Conservation (phyloP, 768 basidiomycete species). For the Lyophyllum atratum region DNA sequence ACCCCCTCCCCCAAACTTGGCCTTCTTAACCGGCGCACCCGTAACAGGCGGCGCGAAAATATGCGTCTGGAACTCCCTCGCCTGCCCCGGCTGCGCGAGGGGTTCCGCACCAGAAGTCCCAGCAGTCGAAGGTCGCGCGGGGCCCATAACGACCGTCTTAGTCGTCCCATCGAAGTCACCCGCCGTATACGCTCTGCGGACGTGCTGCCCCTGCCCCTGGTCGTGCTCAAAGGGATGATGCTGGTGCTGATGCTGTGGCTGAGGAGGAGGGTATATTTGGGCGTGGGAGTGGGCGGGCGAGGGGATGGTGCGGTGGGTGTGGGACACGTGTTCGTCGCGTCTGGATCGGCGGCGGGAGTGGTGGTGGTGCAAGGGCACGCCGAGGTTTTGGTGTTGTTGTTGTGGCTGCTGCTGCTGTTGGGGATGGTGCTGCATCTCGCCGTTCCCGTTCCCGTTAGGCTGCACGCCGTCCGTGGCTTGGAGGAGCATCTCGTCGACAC, state of each 20-base stretch:
- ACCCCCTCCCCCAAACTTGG: slow-evolving; percentile 41
- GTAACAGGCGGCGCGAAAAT: slow-evolving; percentile 75
- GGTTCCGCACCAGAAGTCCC: slow-evolving; percentile 10
- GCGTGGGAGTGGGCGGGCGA: not conserved
- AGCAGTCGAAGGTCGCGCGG: not conserved
- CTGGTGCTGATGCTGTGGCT: slow-evolving; percentile 11
- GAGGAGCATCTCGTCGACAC: slow-evolving; percentile 48
- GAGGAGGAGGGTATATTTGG: slow-evolving; percentile 9
- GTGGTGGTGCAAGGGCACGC: not conserved
- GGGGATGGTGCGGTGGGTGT: not conserved
- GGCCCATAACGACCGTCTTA: no score
- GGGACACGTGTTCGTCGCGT: not conserved
- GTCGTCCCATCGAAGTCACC: not conserved
- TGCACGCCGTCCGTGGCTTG: slow-evolving; percentile 32
- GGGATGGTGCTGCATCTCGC: not conserved
- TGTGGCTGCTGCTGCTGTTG: not conserved
- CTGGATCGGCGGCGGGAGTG: not conserved
- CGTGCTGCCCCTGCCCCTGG: not conserved
- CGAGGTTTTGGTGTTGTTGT: not conserved
- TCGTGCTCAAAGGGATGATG: not conserved
- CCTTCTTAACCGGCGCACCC: slow-evolving; percentile 71
- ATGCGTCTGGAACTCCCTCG: slow-evolving; percentile 57
- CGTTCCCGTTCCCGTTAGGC: not conserved
- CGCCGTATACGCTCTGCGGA: not conserved
- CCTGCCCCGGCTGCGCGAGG: slow-evolving; percentile 29